phyloP scores from a whole-genome alignment of 2,329 filamentous ascomycete genomes.

The Aspergillus pseudoglaucus region DNA sequence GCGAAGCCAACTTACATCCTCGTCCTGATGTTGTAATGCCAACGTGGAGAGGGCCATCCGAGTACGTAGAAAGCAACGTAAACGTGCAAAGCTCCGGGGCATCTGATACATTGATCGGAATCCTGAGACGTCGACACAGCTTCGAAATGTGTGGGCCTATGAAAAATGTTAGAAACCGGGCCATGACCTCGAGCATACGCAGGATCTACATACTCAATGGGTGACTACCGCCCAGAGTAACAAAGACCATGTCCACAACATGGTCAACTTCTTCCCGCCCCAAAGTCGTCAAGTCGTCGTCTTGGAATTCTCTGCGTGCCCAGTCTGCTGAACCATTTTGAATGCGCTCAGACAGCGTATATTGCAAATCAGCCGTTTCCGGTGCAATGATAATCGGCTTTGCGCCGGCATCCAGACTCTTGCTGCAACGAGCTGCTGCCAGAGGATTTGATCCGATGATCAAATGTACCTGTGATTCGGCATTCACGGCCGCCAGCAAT shows the following conservation, averaged over 20 bases:
- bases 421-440: constrained; percentile 73
- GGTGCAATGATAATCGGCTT: constrained; percentile 72
- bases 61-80: constrained; percentile 78
- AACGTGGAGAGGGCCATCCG: constrained; percentile 85
- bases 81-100: constrained; percentile 82
- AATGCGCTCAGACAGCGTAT: constrained; percentile 45
- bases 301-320: constrained; percentile 52
- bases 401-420: constrained; percentile 76
- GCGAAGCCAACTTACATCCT: constrained; percentile 86
- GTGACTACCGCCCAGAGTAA: constrained; percentile 56
- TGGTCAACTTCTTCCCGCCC: constrained; percentile 71
- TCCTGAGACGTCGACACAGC: constrained; percentile 70
- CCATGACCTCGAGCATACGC: constrained; percentile 6
- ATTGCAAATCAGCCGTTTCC: constrained; percentile 54
- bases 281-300: constrained; percentile 64
- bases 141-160: constrained; percentile 62
- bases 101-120: constrained; percentile 91
- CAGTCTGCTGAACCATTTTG: constrained; percentile 37
- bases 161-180: constrained; percentile 16
- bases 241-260: constrained; percentile 88
- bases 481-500: constrained; percentile 36
- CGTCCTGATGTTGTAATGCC: constrained; percentile 93
- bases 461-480: constrained; percentile 58
- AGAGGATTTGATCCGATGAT: constrained; percentile 81
- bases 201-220: constrained; percentile 37